A percentile compares a stretch with the other conserved stretches of the same genome.
Evolutionary conservation across 2,329 filamentous ascomycete species (phyloP).

Genomic region (Hypomyces perniciosus): DNA sequence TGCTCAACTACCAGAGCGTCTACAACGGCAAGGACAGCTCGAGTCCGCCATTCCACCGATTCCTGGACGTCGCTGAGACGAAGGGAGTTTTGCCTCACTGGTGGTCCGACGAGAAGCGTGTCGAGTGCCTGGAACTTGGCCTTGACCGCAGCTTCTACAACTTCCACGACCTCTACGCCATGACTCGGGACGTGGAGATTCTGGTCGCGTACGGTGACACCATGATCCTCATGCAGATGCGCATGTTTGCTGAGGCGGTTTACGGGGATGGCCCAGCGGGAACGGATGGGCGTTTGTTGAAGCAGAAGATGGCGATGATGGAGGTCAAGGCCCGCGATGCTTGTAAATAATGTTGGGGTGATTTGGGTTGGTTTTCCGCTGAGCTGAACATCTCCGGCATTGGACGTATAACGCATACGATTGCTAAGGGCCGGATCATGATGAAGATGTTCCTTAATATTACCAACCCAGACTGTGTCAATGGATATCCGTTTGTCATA

Average conservation of each 20-base stretch:
- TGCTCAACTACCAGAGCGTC: neutral
- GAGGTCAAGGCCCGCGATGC: neutral
- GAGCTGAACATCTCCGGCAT: too few relatives aligned
- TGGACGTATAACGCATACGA: too few relatives aligned
- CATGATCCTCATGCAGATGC: conserved; percentile 5
- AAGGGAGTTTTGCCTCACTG: conserved; percentile 4
- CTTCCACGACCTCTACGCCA: conserved; percentile 6
- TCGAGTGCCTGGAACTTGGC: conserved; percentile 4
- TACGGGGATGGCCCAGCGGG: neutral
- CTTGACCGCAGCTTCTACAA: conserved; percentile 1
- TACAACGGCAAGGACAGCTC: conserved; percentile 4
- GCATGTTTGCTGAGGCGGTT: conserved; percentile 4
- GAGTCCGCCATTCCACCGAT: neutral
- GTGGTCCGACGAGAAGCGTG: conserved; percentile 3
- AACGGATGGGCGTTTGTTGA: neutral
- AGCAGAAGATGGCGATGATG: conserved; percentile 4
- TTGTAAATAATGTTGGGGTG: too few relatives aligned
- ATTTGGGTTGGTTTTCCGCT: too few relatives aligned
- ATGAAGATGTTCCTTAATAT: too few relatives aligned
- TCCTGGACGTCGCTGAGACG: neutral
- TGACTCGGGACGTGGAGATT: conserved; percentile 4
- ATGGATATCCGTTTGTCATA: too few relatives aligned
- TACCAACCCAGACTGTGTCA: too few relatives aligned
- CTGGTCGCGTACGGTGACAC: conserved; percentile 2
- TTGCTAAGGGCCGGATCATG: too few relatives aligned